Percentiles rank a stretch among this genome's conserved stretches.
Evolutionary conservation across 78 protist genomes (phyloP).

Genomic region (Diacronema lutheri): DNA sequence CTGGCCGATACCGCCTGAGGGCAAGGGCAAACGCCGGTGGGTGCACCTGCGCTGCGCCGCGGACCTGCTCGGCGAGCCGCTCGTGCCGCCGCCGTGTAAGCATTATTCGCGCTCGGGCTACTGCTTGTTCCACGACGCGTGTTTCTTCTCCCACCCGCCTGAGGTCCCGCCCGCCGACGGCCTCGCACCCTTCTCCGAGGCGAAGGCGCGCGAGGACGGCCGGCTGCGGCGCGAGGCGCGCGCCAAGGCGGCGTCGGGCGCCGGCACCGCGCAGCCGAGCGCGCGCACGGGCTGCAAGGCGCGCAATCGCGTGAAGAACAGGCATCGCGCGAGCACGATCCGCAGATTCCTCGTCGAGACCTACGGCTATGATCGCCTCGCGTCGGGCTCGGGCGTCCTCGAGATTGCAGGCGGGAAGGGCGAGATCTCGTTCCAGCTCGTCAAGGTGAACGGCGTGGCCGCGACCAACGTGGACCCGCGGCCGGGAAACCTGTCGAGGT

Average conservation of each 20-base stretch:
- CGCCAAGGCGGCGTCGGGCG: not conserved
- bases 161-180: not conserved
- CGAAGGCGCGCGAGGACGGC: not conserved
- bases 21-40: not conserved
- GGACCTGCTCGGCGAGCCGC: not conserved
- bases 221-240: not conserved
- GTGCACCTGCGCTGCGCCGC: not conserved
- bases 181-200: not conserved
- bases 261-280: not conserved
- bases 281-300: not conserved
- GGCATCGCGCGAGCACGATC: not conserved
- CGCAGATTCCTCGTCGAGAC: slow-evolving; percentile 11
- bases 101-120: not conserved
- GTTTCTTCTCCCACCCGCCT: slow-evolving; percentile 5
- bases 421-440: slow-evolving; percentile 31
- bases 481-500: not conserved
- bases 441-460: not conserved
- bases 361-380: not conserved
- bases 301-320: not conserved
- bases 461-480: slow-evolving; percentile 30
- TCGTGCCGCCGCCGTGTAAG: not conserved
- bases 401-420: slow-evolving; percentile 52
- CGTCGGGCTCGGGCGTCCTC: slow-evolving; percentile 43
- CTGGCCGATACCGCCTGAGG: not conserved
- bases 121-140: not conserved